These are phyloP conservation scores for Pleodorina starrii DNA, from an alignment of 139 green algal genomes.

Conservation along the genomic window DNA sequence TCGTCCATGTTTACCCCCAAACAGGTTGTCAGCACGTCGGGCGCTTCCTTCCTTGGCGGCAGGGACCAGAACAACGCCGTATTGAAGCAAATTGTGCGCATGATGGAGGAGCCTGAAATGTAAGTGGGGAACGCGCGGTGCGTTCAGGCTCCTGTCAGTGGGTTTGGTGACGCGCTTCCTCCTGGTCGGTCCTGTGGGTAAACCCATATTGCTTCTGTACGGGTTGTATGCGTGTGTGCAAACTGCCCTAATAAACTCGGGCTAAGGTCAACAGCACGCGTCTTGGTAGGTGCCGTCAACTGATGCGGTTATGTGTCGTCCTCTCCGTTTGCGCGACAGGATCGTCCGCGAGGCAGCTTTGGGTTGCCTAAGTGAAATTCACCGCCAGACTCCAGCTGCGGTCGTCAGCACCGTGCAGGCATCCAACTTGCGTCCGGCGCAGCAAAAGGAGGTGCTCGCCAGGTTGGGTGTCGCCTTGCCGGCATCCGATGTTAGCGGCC, in stretches of 20 bases:
- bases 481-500: not conserved
- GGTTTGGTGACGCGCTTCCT: too few species aligned
- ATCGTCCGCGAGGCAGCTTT: constrained; percentile 69
- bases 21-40: constrained; percentile 21
- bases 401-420: constrained; percentile 58
- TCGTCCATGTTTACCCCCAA: too few species aligned
- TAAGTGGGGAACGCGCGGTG: too few species aligned
- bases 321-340: constrained; percentile 41
- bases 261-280: too few species aligned
- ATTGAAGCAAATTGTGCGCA: constrained; percentile 57
- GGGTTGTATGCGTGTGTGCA: too few species aligned
- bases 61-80: constrained; percentile 52
- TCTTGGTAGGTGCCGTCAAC: too few species aligned
- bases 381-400: constrained; percentile 53
- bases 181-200: too few species aligned
- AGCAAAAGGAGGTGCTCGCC: constrained; percentile 53
- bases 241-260: too few species aligned
- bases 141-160: too few species aligned
- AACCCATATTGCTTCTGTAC: too few species aligned
- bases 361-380: constrained; percentile 68
- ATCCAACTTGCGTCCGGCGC: constrained; percentile 54
- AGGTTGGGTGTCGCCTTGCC: constrained; percentile 16
- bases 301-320: too few species aligned
- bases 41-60: constrained; percentile 1
- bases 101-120: constrained; percentile 67